A percentile compares a stretch with the other conserved stretches of the same genome.
Evolutionary conservation across 2,329 filamentous ascomycete species (phyloP).

Genomic region (Pestalotiopsis sp.): DNA sequence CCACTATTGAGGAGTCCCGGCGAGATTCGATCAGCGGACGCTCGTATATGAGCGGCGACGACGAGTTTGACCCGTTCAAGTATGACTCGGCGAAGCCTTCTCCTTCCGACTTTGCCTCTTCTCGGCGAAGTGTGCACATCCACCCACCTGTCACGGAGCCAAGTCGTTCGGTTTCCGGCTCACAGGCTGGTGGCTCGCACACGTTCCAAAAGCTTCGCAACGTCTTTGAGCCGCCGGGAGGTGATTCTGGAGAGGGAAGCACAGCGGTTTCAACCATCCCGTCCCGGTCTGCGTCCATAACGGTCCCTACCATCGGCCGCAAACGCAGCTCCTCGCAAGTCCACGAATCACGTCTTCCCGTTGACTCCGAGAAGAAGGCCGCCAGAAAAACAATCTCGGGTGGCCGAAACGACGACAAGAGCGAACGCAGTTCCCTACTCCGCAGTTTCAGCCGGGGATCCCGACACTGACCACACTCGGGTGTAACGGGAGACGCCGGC

Average conservation of each 20-base stretch:
- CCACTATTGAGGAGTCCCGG: conserved; percentile 35
- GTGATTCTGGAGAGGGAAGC: neutral
- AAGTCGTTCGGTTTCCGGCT: conserved; percentile 9
- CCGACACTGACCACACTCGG: conserved; percentile 43
- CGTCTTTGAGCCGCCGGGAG: conserved; percentile 38
- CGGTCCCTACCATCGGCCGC: conserved; percentile 19
- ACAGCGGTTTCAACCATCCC: conserved; percentile 19
- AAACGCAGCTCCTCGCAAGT: conserved; percentile 18
- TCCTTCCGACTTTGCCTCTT: neutral
- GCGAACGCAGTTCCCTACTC: conserved; percentile 35
- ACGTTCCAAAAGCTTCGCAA: conserved; percentile 44
- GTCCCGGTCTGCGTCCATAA: conserved; percentile 27
- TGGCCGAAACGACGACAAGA: conserved; percentile 21
- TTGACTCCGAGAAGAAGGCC: neutral
- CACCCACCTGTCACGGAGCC: conserved; percentile 7
- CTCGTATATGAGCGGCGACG: conserved; percentile 14
- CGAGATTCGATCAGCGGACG: conserved; percentile 21
- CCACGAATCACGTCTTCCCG: conserved; percentile 10
- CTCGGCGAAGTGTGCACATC: neutral
- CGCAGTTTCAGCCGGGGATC: conserved; percentile 18
- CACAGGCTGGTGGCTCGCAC: conserved; percentile 22
- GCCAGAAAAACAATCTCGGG: conserved; percentile 9
- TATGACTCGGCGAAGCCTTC: conserved; percentile 19
- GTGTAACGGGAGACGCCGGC: conserved; percentile 20
- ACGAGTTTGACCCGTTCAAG: conserved; percentile 29